A percentile compares a stretch with the other conserved stretches of the same genome.
These are phyloP conservation scores for Chrysosporium queenslandicum DNA, from an alignment of 2,329 filamentous ascomycete species.

Conservation along the genomic window DNA sequence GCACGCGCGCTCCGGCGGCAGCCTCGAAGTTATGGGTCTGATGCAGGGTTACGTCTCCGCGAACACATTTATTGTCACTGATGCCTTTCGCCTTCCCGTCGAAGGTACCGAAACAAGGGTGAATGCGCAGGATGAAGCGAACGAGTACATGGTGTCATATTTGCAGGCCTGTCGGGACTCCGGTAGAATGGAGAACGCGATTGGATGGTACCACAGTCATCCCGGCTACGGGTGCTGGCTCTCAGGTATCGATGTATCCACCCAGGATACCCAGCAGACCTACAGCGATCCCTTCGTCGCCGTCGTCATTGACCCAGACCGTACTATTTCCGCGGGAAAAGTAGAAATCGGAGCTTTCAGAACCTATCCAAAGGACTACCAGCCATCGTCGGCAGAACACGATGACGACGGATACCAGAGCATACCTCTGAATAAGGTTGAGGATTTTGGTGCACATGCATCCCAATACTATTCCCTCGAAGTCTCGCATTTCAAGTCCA, in stretches of 20 bases:
- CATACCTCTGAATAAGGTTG: constrained; percentile 85
- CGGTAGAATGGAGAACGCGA: constrained; percentile 76
- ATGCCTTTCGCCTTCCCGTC: constrained; percentile 85
- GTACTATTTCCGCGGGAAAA: constrained; percentile 86
- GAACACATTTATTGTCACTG: constrained; percentile 79
- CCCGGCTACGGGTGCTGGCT: constrained; percentile 98
- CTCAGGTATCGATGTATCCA: constrained; percentile 86
- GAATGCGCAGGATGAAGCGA: constrained; percentile 89
- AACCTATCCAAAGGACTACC: constrained; percentile 71
- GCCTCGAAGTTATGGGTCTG: constrained; percentile 90
- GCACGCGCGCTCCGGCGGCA: constrained; percentile 91
- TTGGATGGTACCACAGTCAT: constrained; percentile 97
- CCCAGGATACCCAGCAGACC: constrained; percentile 73
- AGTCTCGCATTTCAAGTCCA: constrained; percentile 89
- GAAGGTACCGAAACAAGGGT: constrained; percentile 98
- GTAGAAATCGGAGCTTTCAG: constrained; percentile 96
- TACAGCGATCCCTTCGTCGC: constrained; percentile 88
- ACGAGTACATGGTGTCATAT: constrained; percentile 93
- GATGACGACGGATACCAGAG: constrained; percentile 42
- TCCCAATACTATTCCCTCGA: constrained; percentile 85
- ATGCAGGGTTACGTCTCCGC: constrained; percentile 92
- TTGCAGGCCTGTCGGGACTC: constrained; percentile 63
- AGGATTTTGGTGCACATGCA: constrained; percentile 90
- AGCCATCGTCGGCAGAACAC: constrained; percentile 40
- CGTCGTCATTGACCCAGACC: constrained; percentile 91